Base-by-base conservation (phyloP, 805 yeast species). In the Candida endomychidarum region DNA sequence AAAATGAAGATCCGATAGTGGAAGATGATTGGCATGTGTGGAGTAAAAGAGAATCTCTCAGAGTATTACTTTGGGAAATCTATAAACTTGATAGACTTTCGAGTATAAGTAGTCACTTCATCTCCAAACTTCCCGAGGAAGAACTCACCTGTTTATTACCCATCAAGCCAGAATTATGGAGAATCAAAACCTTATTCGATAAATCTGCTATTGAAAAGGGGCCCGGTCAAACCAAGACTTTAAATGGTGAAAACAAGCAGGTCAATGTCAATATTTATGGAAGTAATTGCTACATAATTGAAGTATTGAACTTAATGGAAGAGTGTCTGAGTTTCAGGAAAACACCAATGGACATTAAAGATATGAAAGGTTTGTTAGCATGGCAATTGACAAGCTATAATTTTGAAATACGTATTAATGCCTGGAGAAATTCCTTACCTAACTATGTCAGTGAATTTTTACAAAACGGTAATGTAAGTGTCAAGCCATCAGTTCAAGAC, bases 381-480 rank as follows among this genome's bases (percentile, higher is more conserved):
- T 50, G 54, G 54, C 51, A 48, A 22, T 30, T 50, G 12, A 43
- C 40, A 22, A 49, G 50, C 31, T 47, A 44, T 15, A 46, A 49
- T 17, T 41, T 50, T 17, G 54, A 50, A 10, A 40, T 25, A 17
- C 38, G 42, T 17, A 49, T 50, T 11, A 41, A 43, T 20, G 37
- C 25, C 8, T 50, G 54, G 54, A 49, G 36, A 33, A 24, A 34
- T 5, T 25, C 42, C 9, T 30, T 50, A 11, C 50, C 52, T 2
- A 24, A 30, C 3, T 12, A 28, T 5, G 24, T 40, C 9, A 34
- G 35, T 19, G 27, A 37, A 3, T 47, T 50, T 16, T 35, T 50
- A 3, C 45, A 41, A 20, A 28, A 18, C 8, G 42, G 34, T n/a
- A 33, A 21, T 10, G 12, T 36, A 8, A 16, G 40, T 14, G 21